A percentile compares a stretch with the other conserved stretches of the same genome.
phyloP scores from a whole-genome alignment of 495 filamentous ascomycete species.

The Neurospora tetrasperma region DNA sequence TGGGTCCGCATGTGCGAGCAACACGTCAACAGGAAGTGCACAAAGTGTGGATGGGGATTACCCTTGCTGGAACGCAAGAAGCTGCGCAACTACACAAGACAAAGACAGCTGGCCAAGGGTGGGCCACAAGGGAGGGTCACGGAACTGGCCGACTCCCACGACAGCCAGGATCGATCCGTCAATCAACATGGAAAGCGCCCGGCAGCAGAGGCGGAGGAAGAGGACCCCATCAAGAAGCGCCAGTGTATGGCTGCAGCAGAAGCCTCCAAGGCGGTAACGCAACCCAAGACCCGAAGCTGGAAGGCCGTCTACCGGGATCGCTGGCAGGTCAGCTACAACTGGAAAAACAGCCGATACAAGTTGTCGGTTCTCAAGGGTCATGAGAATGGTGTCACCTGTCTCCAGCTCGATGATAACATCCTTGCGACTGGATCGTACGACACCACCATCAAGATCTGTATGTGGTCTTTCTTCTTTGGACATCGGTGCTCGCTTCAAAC shows the following conservation, averaged over 20 bases:
- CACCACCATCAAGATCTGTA: slow-evolving; percentile 82
- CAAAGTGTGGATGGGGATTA: slow-evolving; percentile 92
- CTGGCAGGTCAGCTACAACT: slow-evolving; percentile 54
- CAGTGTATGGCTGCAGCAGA: slow-evolving; percentile 25
- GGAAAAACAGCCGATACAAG: slow-evolving; percentile 86
- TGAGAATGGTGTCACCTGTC: slow-evolving; percentile 86
- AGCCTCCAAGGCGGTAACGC: slow-evolving; percentile 1
- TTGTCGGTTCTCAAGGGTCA: slow-evolving; percentile 78
- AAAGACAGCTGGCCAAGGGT: slow-evolving; percentile 48
- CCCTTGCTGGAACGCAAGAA: slow-evolving; percentile 82
- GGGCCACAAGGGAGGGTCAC: slow-evolving; percentile 18
- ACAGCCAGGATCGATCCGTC: not conserved
- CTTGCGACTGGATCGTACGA: slow-evolving; percentile 94
- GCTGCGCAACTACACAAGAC: slow-evolving; percentile 75
- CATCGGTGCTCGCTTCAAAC: not conserved
- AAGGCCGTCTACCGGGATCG: slow-evolving; percentile 50
- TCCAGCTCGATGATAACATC: slow-evolving; percentile 91
- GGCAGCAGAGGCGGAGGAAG: slow-evolving; percentile 18
- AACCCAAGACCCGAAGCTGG: slow-evolving; percentile 58
- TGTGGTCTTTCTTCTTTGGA: not conserved
- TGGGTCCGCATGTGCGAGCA: slow-evolving; percentile 99
- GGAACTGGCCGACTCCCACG: slow-evolving; percentile 13
- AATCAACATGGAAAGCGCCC: slow-evolving; percentile 20
- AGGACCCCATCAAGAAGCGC: slow-evolving; percentile 34
- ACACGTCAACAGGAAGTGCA: slow-evolving; percentile 89